Evolutionary conservation across 2,329 filamentous ascomycete species (phyloP).

Genomic region (Xylariaceae sp.): DNA sequence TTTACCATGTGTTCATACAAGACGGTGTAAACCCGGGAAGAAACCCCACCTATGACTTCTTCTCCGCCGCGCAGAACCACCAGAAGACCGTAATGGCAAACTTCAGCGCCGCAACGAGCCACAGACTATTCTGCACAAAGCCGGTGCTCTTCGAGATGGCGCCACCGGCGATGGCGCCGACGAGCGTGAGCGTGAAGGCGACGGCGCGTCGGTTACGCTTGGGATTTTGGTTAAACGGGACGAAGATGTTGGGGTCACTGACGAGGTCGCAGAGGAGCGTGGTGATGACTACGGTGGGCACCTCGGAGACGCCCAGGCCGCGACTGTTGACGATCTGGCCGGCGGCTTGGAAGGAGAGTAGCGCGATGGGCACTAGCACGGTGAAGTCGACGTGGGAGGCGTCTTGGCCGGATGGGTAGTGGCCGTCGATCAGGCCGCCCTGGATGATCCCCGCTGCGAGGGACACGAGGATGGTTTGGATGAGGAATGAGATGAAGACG

Average conservation of each 20-base stretch:
- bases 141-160: constrained; percentile 42
- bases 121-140: constrained; percentile 40
- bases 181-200: constrained; percentile 39
- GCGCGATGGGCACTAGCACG: constrained; percentile 34
- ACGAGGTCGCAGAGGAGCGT: constrained; percentile 50
- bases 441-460: constrained; percentile 29
- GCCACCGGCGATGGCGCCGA: constrained; percentile 45
- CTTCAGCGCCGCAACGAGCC: constrained; percentile 44
- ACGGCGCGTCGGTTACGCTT: constrained; percentile 46
- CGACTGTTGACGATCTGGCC: constrained; percentile 51
- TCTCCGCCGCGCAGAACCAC: constrained; percentile 21
- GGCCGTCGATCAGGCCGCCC: constrained; percentile 28
- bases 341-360: constrained; percentile 51
- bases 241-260: constrained; percentile 46
- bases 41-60: constrained; percentile 9
- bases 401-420: constrained; percentile 26
- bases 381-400: constrained; percentile 25
- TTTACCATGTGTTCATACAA: neutral
- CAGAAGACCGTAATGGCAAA: constrained; percentile 34
- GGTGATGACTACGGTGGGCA: constrained; percentile 53
- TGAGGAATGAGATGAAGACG: constrained; percentile 26
- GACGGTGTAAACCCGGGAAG: neutral
- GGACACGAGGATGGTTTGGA: constrained; percentile 28
- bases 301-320: constrained; percentile 47
- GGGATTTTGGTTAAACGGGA: constrained; percentile 38